Evolutionary conservation across 2,329 filamentous ascomycete genomes (phyloP).

Genomic region (Tolypocladium album): DNA sequence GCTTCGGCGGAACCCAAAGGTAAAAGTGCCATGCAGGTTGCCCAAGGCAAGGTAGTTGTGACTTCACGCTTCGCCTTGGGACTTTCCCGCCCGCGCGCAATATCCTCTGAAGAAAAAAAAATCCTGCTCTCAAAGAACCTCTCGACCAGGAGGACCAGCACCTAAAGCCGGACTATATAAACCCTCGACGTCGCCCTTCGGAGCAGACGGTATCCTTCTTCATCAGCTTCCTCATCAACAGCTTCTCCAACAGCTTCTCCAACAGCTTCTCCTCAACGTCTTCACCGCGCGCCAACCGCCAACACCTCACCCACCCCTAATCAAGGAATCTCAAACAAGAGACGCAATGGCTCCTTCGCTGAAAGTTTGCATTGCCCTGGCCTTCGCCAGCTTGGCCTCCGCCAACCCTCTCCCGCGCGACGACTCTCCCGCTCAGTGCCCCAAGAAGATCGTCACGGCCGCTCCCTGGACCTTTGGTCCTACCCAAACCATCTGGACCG

Average conservation of each 20-base stretch:
- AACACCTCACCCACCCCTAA: not conserved
- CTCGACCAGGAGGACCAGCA: not conserved
- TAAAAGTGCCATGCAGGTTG: not conserved
- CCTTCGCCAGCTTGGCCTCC: not conserved
- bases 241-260: not conserved
- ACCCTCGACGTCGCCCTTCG: not conserved
- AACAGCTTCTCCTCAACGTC: not conserved
- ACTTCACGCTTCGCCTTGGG: not conserved
- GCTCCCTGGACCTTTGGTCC: conserved; percentile 9
- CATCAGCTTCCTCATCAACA: not conserved
- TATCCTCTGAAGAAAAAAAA: not conserved
- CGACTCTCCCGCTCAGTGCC: conserved; percentile 2
- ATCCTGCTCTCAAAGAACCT: not conserved
- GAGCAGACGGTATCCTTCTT: not conserved
- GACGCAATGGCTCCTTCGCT: not conserved
- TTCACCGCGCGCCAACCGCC: not conserved
- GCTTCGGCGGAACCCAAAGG: not conserved
- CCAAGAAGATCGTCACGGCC: conserved; percentile 2
- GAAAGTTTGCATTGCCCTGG: conserved; percentile 1
- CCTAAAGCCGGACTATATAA: not conserved
- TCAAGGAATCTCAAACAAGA: not conserved
- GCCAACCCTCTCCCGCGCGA: conserved; percentile 1
- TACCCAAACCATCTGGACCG: conserved; percentile 13
- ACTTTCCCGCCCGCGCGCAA: not conserved
- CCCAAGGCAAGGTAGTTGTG: not conserved